Evolutionary conservation across 768 basidiomycete genomes (phyloP).

Genomic region (Glaciozyma antarctica): DNA sequence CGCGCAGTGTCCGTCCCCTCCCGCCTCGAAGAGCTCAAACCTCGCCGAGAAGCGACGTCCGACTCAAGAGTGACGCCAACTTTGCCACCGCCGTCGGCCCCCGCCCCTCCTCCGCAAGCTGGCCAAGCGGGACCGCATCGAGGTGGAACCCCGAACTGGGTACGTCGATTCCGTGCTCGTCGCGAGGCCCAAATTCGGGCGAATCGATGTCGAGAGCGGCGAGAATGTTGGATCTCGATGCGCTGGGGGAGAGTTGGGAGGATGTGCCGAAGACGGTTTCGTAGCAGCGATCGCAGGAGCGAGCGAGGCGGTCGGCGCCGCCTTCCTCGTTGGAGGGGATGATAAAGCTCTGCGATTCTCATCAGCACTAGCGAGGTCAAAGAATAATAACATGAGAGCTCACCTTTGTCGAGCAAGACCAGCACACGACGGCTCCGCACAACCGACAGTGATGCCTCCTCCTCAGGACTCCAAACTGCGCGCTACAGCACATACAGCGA

Average conservation of each 20-base stretch:
- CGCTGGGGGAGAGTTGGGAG: not conserved
- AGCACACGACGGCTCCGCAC: conserved; percentile 81
- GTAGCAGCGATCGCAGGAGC: conserved; percentile 78
- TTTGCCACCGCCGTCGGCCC: not conserved
- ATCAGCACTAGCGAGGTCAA: not conserved
- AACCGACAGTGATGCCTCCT: conserved; percentile 96
- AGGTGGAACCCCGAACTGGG: not conserved
- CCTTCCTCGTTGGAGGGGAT: conserved; percentile 42
- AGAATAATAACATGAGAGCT: conserved; percentile 24
- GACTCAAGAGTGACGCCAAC: not conserved
- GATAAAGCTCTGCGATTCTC: conserved; percentile 61
- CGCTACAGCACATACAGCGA: conserved; percentile 73
- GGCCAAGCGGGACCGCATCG: not conserved
- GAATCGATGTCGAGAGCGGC: not conserved
- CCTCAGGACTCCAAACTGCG: conserved; percentile 82
- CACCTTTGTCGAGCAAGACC: conserved; percentile 69
- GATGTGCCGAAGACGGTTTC: conserved; percentile 58
- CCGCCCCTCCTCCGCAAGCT: not conserved
- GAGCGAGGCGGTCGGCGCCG: conserved; percentile 32
- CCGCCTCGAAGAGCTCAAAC: too few relatives aligned
- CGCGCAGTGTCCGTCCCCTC: too few relatives aligned
- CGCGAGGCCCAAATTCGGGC: not conserved
- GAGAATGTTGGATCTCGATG: not conserved
- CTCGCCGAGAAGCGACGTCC: not conserved
- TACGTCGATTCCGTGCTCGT: not conserved